Evolutionary conservation across 441 rosid species (phyloP).

Genomic region (Syzygium syzygioides): DNA sequence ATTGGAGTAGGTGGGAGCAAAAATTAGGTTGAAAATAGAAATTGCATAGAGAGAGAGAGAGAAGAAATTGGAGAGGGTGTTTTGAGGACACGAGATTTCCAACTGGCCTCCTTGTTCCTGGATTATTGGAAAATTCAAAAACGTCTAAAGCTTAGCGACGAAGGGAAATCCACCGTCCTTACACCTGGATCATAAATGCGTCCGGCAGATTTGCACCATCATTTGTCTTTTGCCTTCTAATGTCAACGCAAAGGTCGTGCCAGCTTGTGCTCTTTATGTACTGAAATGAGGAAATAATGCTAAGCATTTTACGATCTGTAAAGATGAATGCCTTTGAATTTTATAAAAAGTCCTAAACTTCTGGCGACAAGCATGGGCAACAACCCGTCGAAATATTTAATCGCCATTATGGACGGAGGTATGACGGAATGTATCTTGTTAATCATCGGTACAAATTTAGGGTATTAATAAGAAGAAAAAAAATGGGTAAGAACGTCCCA

Average conservation of each 20-base stretch:
- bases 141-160: not conserved
- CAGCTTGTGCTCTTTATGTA: not conserved
- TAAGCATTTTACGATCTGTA: not conserved
- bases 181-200: not conserved
- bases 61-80: not conserved
- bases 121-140: not conserved
- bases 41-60: not conserved
- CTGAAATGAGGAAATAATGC: not conserved
- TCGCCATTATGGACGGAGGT: no score
- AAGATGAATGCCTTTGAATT: not conserved
- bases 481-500: no score
- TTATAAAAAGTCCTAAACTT: not conserved
- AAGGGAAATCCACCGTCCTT: not conserved
- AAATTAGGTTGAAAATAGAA: not conserved
- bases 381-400: no score
- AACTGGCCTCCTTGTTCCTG: no score
- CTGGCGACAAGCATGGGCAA: no score
- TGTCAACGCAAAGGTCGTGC: not conserved
- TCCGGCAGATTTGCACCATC: not conserved
- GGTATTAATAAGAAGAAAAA: no score
- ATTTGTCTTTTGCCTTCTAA: not conserved
- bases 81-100: not conserved
- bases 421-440: no score
- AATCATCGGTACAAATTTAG: no score
- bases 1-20: not conserved